A percentile compares a stretch with the other conserved stretches of the same genome.
Evolutionary conservation across 805 yeast genomes (phyloP).

Genomic region (Cyberlindnera nakhonratchasimensis): DNA sequence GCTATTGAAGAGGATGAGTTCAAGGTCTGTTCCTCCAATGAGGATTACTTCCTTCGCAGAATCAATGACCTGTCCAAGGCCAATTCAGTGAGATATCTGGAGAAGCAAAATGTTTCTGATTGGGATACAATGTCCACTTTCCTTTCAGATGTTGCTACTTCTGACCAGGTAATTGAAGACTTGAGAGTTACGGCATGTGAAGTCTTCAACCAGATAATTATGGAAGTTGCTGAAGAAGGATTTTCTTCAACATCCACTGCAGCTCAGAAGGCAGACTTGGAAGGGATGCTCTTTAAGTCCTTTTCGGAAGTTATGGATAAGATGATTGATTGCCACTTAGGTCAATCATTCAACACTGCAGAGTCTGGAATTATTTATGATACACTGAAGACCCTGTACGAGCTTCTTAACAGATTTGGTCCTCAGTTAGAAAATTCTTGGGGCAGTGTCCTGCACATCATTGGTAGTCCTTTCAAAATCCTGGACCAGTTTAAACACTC

Average conservation of each 20-base stretch:
- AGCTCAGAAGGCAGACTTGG: constrained; percentile 31
- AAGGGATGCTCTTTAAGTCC: constrained; percentile 46
- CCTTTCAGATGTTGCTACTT: constrained; percentile 43
- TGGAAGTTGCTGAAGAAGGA: constrained; percentile 27
- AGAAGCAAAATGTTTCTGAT: constrained; percentile 35
- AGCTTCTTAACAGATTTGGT: constrained; percentile 77
- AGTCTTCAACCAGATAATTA: constrained; percentile 50
- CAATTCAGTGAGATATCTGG: constrained; percentile 49
- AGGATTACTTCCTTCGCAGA: constrained; percentile 49
- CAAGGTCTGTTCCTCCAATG: constrained; percentile 48
- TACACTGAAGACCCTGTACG: constrained; percentile 60
- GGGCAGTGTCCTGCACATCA: constrained; percentile 64
- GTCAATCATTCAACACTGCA: constrained; percentile 42
- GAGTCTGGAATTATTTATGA: constrained; percentile 67
- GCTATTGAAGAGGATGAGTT: constrained; percentile 26
- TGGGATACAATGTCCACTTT: constrained; percentile 49
- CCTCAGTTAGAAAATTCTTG: constrained; percentile 59
- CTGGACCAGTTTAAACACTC: constrained; percentile 27
- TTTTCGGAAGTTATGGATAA: constrained; percentile 42
- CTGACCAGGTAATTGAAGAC: constrained; percentile 40
- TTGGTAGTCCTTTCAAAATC: constrained; percentile 52
- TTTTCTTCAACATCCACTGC: constrained; percentile 9
- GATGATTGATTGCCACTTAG: constrained; percentile 33
- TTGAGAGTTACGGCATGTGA: constrained; percentile 47
- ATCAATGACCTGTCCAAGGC: constrained; percentile 49